phyloP scores from a whole-genome alignment of 2,329 filamentous ascomycete species.

The Fusarium nurragi region DNA sequence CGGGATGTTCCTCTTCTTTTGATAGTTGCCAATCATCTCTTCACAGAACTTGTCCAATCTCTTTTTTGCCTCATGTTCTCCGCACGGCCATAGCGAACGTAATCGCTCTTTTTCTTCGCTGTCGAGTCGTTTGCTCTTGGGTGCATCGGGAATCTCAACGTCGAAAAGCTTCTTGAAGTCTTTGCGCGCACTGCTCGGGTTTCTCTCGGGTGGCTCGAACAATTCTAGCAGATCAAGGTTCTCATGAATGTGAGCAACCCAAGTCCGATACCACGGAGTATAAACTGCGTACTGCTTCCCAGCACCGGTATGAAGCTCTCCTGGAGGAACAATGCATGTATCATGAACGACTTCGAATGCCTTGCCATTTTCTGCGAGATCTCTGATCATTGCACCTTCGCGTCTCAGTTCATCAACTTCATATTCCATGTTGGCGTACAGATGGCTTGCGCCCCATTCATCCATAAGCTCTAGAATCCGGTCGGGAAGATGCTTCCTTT shows the following conservation, averaged over 20 bases:
- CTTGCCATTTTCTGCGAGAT: slow-evolving; percentile 70
- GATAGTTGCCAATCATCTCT: slow-evolving; percentile 70
- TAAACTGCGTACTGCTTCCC: slow-evolving; percentile 88
- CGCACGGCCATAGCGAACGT: slow-evolving; percentile 73
- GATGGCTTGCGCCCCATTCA: slow-evolving; percentile 76
- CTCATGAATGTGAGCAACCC: slow-evolving; percentile 76
- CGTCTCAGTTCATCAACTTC: slow-evolving; percentile 89
- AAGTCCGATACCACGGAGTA: slow-evolving; percentile 80
- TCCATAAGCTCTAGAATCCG: slow-evolving; percentile 72
- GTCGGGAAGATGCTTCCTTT: slow-evolving; percentile 68
- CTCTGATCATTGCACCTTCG: slow-evolving; percentile 72
- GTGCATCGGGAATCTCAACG: slow-evolving; percentile 67
- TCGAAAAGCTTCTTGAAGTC: slow-evolving; percentile 68
- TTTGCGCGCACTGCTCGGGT: slow-evolving; percentile 49
- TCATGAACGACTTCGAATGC: slow-evolving; percentile 80
- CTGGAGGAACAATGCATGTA: slow-evolving; percentile 83
- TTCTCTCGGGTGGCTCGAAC: slow-evolving; percentile 59
- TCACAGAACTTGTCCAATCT: slow-evolving; percentile 74
- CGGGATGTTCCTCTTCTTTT: slow-evolving; percentile 72
- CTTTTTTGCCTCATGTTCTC: slow-evolving; percentile 74
- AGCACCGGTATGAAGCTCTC: slow-evolving; percentile 69
- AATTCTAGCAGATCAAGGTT: slow-evolving; percentile 73
- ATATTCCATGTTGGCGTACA: slow-evolving; percentile 89
- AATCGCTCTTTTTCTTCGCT: slow-evolving; percentile 68
- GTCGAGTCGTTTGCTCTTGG: slow-evolving; percentile 69